Conservation (phyloP, 2,329 filamentous ascomycete genomes). For the Lachnellula occidentalis region DNA sequence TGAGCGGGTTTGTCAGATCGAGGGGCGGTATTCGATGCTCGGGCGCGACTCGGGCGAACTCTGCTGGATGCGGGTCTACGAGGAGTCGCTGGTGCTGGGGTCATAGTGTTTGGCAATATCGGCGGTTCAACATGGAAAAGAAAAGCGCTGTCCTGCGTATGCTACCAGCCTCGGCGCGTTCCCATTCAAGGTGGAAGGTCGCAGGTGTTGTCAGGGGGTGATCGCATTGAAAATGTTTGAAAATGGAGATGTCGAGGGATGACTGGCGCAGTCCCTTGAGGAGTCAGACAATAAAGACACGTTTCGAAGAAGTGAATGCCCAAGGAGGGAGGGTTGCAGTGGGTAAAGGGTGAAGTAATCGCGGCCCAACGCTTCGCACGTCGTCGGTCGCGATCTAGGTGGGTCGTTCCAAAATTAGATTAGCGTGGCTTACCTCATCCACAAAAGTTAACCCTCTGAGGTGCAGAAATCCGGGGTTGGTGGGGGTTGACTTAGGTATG, state of each 20-base stretch:
- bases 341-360: background rate
- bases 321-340: background rate
- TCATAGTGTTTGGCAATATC: constrained; percentile 12
- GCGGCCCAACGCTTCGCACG: too few species aligned
- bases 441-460: too few species aligned
- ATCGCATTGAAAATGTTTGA: constrained; percentile 13
- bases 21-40: constrained; percentile 17
- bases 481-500: too few species aligned
- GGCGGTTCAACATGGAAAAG: background rate
- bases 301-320: background rate
- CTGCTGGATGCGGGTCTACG: constrained; percentile 24
- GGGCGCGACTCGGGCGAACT: constrained; percentile 22
- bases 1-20: constrained; percentile 22
- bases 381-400: too few species aligned
- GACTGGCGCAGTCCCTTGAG: background rate
- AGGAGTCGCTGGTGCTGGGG: constrained; percentile 22
- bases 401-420: too few species aligned
- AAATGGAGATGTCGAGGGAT: constrained; percentile 1
- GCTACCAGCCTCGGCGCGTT: constrained; percentile 17
- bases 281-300: background rate
- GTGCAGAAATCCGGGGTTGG: too few species aligned
- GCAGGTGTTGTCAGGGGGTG: constrained; percentile 12
- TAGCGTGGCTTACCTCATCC: too few species aligned
- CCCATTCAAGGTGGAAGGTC: constrained; percentile 15
- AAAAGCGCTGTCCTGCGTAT: constrained; percentile 1